phyloP scores from a whole-genome alignment of 2,329 filamentous ascomycete species.

The Purpureocillium lavendulum region DNA sequence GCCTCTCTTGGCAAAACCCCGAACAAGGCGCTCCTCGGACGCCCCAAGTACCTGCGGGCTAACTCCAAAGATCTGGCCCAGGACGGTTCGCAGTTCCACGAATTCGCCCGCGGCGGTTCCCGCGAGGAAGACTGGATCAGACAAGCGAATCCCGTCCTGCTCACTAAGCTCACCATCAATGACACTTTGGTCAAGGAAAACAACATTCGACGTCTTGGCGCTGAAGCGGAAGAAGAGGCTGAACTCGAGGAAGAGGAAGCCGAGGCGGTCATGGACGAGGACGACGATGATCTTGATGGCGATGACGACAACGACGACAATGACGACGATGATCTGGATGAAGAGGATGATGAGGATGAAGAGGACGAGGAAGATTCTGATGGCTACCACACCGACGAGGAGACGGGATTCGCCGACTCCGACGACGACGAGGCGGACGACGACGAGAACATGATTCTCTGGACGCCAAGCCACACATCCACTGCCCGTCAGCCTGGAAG shows the following conservation, averaged over 20 bases:
- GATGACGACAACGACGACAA: slow-evolving; percentile 41
- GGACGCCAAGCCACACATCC: slow-evolving; percentile 38
- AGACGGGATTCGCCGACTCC: slow-evolving; percentile 60
- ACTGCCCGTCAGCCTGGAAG: slow-evolving; percentile 26
- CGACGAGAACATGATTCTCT: slow-evolving; percentile 55
- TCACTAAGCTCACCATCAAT: slow-evolving; percentile 71
- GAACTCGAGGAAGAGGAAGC: slow-evolving; percentile 62
- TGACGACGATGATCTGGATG: slow-evolving; percentile 44
- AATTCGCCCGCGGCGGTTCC: slow-evolving; percentile 77
- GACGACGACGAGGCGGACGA: slow-evolving; percentile 57
- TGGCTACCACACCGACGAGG: slow-evolving; percentile 68
- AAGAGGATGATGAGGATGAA: slow-evolving; percentile 40
- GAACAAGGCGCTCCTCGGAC: slow-evolving; percentile 13
- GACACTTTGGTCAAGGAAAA: slow-evolving; percentile 90
- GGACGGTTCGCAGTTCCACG: slow-evolving; percentile 67
- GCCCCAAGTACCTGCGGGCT: slow-evolving; percentile 41
- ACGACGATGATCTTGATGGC: slow-evolving; percentile 38
- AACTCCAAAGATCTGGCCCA: slow-evolving; percentile 40
- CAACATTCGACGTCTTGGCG: slow-evolving; percentile 72
- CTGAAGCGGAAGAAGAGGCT: slow-evolving; percentile 88
- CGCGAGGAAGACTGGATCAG: slow-evolving; percentile 87
- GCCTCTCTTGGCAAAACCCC: slow-evolving; percentile 9
- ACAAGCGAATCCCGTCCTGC: slow-evolving; percentile 54
- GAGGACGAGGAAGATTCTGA: slow-evolving; percentile 51
- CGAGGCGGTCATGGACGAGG: slow-evolving; percentile 31